Conservation (phyloP, 805 yeast genomes). For the Alloascoidea africana region DNA sequence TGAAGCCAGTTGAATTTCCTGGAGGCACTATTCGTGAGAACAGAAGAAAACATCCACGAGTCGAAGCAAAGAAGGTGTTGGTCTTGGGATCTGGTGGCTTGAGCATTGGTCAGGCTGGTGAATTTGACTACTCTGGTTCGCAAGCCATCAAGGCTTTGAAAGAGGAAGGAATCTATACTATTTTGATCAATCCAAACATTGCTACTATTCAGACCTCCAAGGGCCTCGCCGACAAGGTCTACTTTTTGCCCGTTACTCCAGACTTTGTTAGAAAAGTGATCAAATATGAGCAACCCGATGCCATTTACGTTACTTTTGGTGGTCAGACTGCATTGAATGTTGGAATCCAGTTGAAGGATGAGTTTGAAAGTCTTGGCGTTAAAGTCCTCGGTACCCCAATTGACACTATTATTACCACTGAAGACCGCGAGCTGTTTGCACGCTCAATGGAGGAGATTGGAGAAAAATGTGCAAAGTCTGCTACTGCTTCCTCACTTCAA, state of each 20-base stretch:
- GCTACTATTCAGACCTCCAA: constrained; percentile 97
- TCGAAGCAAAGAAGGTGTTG: constrained; percentile 77
- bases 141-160: constrained; percentile 97
- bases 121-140: constrained; percentile 96
- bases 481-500: constrained; percentile 62
- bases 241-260: constrained; percentile 93
- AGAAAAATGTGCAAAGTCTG: constrained; percentile 92
- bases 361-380: constrained; percentile 82
- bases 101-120: constrained; percentile 98
- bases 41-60: constrained; percentile 60
- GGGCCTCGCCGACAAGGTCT: constrained; percentile 95
- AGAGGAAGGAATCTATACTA: constrained; percentile 95
- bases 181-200: constrained; percentile 92
- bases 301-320: constrained; percentile 94
- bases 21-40: constrained; percentile 73
- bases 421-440: constrained; percentile 94
- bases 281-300: constrained; percentile 90
- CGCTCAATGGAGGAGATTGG: constrained; percentile 87
- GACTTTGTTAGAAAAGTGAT: constrained; percentile 95
- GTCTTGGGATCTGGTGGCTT: constrained; percentile 97
- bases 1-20: constrained; percentile 76
- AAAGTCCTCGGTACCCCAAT: constrained; percentile 94
- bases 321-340: constrained; percentile 97
- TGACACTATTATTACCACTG: constrained; percentile 92
- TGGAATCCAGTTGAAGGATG: constrained; percentile 92